These are phyloP conservation scores for Pisolithus tinctorius DNA, from an alignment of 768 basidiomycete genomes.

Conservation along the genomic window DNA sequence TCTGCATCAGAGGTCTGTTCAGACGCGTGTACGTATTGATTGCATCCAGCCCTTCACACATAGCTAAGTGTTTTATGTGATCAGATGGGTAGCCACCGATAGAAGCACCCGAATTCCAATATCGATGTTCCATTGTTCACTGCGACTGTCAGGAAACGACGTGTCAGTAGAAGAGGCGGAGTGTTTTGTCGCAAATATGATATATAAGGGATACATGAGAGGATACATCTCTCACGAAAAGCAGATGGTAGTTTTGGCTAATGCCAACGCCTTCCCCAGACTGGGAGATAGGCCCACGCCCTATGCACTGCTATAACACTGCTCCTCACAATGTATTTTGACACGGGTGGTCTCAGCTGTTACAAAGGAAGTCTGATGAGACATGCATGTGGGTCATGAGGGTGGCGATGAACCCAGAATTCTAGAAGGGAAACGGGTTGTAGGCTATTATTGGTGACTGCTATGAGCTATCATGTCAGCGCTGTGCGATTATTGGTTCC, in stretches of 20 bases:
- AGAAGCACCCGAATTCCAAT: constrained; percentile 77
- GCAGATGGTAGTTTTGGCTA: constrained; percentile 86
- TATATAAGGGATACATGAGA: constrained; percentile 85
- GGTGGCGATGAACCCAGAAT: too few species aligned
- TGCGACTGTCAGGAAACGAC: constrained; percentile 63
- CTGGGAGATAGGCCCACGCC: constrained; percentile 58
- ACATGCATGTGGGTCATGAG: not conserved
- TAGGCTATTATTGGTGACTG: too few species aligned
- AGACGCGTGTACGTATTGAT: constrained; percentile 56
- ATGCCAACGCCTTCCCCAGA: constrained; percentile 73
- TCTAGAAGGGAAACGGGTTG: too few species aligned
- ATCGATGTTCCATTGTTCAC: constrained; percentile 70
- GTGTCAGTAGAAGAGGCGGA: constrained; percentile 80
- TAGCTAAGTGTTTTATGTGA: constrained; percentile 1
- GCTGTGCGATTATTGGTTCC: too few species aligned
- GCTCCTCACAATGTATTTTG: not conserved
- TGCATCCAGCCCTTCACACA: not conserved
- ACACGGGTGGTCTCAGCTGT: not conserved
- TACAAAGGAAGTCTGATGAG: not conserved
- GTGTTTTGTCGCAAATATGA: constrained; percentile 92
- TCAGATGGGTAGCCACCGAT: constrained; percentile 73
- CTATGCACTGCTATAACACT: constrained; percentile 23
- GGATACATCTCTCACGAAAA: constrained; percentile 97
- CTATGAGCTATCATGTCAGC: too few species aligned
- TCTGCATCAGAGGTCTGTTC: constrained; percentile 80